Percentiles rank a stretch among this genome's conserved stretches.
Conservation (phyloP, 179 eudicot species). For the Silene coronaria region DNA sequence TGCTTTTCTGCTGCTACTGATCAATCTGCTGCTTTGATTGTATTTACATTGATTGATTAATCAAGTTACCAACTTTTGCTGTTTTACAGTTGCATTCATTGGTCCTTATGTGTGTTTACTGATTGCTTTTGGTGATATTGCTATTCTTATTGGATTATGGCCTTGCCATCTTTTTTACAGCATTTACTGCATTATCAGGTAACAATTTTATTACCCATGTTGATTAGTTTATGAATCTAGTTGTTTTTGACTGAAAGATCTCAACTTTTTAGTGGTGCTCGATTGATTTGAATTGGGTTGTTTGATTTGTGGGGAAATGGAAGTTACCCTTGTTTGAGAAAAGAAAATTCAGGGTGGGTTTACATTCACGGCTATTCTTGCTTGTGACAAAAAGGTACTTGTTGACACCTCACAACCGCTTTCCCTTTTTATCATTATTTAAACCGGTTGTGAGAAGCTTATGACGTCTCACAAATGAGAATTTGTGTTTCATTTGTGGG, state of each 20-base stretch:
- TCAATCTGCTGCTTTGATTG: too few species aligned
- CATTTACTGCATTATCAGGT: constrained; percentile 33
- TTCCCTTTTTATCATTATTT: too few species aligned
- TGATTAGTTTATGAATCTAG: neutral
- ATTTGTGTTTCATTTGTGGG: too few species aligned
- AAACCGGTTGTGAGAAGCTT: too few species aligned
- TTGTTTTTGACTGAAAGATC: neutral
- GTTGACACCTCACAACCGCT: too few species aligned
- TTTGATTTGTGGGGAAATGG: neutral
- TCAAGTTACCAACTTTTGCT: neutral
- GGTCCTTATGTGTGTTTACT: constrained; percentile 29
- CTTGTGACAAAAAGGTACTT: too few species aligned
- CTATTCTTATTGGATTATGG: constrained; percentile 32
- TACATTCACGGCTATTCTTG: neutral
- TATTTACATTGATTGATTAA: neutral
- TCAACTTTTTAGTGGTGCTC: neutral
- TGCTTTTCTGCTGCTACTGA: neutral
- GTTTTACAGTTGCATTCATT: constrained; percentile 33
- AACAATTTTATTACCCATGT: neutral
- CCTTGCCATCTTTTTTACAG: constrained; percentile 37
- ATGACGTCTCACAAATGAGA: too few species aligned
- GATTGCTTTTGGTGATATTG: constrained; percentile 34
- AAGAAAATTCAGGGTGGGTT: neutral
- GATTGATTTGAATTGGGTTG: neutral
- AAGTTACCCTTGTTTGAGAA: neutral